Evolutionary conservation across 2,329 filamentous ascomycete species (phyloP).

Genomic region (Aurifilum marmelostoma): DNA sequence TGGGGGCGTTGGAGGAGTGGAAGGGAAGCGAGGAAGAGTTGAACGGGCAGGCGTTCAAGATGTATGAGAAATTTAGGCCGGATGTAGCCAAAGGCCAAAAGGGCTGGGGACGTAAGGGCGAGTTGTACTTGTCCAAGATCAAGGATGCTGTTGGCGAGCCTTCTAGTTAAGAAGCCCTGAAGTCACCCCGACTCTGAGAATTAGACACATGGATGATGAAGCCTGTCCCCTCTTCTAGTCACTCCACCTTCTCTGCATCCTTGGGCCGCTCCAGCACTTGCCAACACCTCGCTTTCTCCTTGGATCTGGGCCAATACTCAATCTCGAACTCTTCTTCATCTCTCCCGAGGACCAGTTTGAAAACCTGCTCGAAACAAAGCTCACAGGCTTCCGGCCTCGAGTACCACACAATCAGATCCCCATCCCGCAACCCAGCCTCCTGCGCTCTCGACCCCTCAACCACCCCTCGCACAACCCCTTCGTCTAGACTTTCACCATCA

Average conservation of each 20-base stretch:
- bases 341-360: slow-evolving; percentile 31
- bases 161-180: not conserved
- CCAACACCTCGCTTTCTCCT: slow-evolving; percentile 31
- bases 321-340: slow-evolving; percentile 23
- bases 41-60: slow-evolving; percentile 25
- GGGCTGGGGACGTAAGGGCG: slow-evolving; percentile 28
- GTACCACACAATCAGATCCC: slow-evolving; percentile 31
- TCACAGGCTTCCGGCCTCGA: slow-evolving; percentile 33
- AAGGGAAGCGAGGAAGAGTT: slow-evolving; percentile 23
- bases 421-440: slow-evolving; percentile 32
- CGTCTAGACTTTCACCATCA: slow-evolving; percentile 30
- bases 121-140: slow-evolving; percentile 22
- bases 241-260: not conserved
- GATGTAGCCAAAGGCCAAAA: slow-evolving; percentile 21
- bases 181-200: not conserved
- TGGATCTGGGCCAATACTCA: slow-evolving; percentile 32
- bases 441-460: slow-evolving; percentile 32
- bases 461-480: slow-evolving; percentile 30
- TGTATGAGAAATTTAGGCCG: slow-evolving; percentile 29
- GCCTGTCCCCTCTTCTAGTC: not conserved
- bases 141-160: slow-evolving; percentile 6
- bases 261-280: slow-evolving; percentile 20
- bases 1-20: slow-evolving; percentile 17
- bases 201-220: not conserved
- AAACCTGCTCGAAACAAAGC: slow-evolving; percentile 29